A percentile compares a stretch with the other conserved stretches of the same genome.
phyloP scores from a whole-genome alignment of 2,329 filamentous ascomycete species.

The Dactylonectria estremocensis region DNA sequence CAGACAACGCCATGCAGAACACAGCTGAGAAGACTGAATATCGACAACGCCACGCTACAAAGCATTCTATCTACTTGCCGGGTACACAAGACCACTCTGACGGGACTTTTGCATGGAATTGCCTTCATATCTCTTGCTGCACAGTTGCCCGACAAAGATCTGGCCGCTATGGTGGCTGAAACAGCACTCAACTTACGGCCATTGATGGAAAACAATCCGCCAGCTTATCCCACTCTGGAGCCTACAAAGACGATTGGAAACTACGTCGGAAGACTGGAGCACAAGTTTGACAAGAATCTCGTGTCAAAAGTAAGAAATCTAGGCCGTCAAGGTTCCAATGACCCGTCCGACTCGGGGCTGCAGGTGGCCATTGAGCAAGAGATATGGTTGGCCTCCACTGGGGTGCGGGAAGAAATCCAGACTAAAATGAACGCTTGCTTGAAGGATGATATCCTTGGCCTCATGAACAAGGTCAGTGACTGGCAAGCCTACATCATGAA shows the following conservation, averaged over 20 bases:
- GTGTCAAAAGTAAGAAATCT: background rate
- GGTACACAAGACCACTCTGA: conserved; percentile 7
- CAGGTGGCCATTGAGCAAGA: background rate
- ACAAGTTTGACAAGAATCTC: background rate
- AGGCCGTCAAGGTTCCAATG: background rate
- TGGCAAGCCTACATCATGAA: background rate
- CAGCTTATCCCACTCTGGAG: background rate
- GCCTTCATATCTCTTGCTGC: conserved; percentile 6
- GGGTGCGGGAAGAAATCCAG: background rate
- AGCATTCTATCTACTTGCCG: background rate
- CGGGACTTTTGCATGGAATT: conserved; percentile 9
- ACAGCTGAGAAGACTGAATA: conserved; percentile 35
- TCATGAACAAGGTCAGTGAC: background rate
- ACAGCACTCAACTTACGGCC: background rate
- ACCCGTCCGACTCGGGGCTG: background rate
- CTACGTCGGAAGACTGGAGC: background rate
- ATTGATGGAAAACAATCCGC: background rate
- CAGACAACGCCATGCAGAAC: conserved; percentile 37
- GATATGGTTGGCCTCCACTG: background rate
- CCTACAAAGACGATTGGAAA: background rate
- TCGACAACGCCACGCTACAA: conserved; percentile 27
- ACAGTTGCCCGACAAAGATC: background rate
- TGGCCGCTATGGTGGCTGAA: background rate
- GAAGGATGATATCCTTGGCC: background rate
- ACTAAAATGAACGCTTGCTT: background rate